These are phyloP conservation scores for Pseudozyma sp. DNA, from an alignment of 1,284 basidiomycete species.

Conservation along the genomic window DNA sequence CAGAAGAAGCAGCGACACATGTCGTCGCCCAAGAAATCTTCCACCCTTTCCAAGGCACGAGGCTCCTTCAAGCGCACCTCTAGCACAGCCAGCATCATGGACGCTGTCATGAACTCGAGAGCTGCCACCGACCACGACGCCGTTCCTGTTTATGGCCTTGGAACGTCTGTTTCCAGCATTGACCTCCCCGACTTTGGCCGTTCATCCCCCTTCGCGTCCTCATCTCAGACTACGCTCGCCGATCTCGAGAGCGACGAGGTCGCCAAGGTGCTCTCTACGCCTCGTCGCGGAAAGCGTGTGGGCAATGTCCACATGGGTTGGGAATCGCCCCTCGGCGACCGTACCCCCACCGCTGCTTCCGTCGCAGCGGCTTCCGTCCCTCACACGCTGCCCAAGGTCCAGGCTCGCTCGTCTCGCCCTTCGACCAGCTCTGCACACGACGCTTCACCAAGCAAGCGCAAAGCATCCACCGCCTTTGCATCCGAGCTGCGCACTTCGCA, in stretches of 20 bases:
- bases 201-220: conserved; percentile 40
- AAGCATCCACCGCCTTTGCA: conserved; percentile 45
- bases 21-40: conserved; percentile 25
- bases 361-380: conserved; percentile 22
- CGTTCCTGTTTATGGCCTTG: conserved; percentile 4
- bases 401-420: conserved; percentile 7
- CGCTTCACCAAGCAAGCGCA: conserved; percentile 41
- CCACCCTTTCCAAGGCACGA: conserved; percentile 12
- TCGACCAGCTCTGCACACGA: background rate
- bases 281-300: conserved; percentile 47
- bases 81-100: conserved; percentile 50
- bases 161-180: conserved; percentile 6
- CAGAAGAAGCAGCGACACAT: conserved; percentile 43
- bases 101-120: conserved; percentile 47
- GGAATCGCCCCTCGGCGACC: conserved; percentile 36
- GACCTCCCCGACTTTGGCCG: conserved; percentile 23
- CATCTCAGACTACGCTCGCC: conserved; percentile 43
- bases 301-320: conserved; percentile 56
- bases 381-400: conserved; percentile 36
- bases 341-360: conserved; percentile 21
- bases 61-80: conserved; percentile 36
- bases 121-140: conserved; percentile 44
- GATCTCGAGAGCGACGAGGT: conserved; percentile 30
- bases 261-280: conserved; percentile 43
- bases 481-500: conserved; percentile 42